Evolutionary conservation across 1,139 yeast genomes (phyloP).

Genomic region (Lodderomyces jiufengensis): DNA sequence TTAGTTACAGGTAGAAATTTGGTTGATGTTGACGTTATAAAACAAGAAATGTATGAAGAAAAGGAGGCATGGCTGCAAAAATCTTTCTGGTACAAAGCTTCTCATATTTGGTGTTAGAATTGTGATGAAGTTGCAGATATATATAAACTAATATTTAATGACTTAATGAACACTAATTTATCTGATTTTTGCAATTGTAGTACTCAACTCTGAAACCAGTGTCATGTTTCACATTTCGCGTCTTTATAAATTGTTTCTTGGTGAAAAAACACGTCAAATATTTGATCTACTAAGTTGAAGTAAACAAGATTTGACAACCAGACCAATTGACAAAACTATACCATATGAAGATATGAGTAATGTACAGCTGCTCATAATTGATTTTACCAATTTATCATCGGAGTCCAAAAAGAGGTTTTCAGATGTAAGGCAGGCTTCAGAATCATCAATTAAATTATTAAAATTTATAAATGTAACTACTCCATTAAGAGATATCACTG

Average conservation of each 20-base stretch:
- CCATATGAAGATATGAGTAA: constrained; percentile 25
- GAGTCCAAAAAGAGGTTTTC: constrained; percentile 71
- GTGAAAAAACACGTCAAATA: no score
- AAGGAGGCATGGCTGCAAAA: constrained; percentile 11
- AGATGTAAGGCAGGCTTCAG: constrained; percentile 67
- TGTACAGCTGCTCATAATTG: constrained; percentile 48
- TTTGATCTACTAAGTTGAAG: no score
- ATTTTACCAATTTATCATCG: constrained; percentile 54
- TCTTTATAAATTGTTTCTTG: no score
- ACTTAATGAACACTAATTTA: not conserved
- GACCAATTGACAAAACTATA: no score
- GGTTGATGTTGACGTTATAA: constrained; percentile 23
- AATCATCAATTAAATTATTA: constrained; percentile 50
- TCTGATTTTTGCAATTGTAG: no score
- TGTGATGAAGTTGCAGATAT: not conserved
- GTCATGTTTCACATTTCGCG: no score
- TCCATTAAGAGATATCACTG: constrained; percentile 18
- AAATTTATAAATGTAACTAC: constrained; percentile 24
- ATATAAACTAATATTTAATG: not conserved
- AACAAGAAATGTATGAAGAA: constrained; percentile 20
- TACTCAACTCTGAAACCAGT: no score
- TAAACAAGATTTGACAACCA: no score
- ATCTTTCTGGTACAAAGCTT: constrained; percentile 17
- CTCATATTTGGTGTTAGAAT: constrained; percentile 22
- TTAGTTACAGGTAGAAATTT: constrained; percentile 32